Conservation (phyloP, 345 rosid species). For the Excoecaria cochinchinensis region DNA sequence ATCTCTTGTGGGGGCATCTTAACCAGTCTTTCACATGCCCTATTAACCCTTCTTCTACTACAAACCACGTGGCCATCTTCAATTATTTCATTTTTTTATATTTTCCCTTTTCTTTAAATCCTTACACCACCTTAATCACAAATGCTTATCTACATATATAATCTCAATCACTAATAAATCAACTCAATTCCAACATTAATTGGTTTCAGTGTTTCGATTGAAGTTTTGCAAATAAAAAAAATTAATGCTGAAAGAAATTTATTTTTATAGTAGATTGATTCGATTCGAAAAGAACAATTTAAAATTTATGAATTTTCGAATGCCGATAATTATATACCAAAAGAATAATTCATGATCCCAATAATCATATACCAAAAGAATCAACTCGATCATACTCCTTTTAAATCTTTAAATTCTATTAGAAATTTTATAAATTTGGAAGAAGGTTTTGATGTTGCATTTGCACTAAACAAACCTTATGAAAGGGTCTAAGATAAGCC, state of each 20-base stretch:
- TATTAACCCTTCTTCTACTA: constrained; percentile 41
- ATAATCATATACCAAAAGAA: too few relatives aligned
- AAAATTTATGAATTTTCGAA: too few relatives aligned
- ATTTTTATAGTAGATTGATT: too few relatives aligned
- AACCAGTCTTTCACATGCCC: constrained; percentile 54
- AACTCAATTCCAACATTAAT: too few relatives aligned
- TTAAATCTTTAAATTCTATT: not conserved
- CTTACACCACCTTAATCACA: not conserved
- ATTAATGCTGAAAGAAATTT: too few relatives aligned
- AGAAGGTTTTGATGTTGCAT: not conserved
- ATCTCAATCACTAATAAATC: not conserved
- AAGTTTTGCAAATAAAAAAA: too few relatives aligned
- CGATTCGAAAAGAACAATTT: too few relatives aligned
- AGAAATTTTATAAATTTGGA: not conserved
- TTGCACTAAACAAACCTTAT: not conserved
- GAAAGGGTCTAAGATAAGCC: not conserved
- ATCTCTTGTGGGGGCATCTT: constrained; percentile 37
- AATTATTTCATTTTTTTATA: constrained; percentile 19
- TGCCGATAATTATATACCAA: too few relatives aligned
- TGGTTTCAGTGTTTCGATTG: too few relatives aligned
- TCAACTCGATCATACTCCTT: too few relatives aligned
- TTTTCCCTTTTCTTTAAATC: too few relatives aligned
- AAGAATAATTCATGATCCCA: too few relatives aligned
- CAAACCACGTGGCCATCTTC: constrained; percentile 53
- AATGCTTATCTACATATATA: not conserved